phyloP scores from a whole-genome alignment of 257 asterid genomes.

The Lithospermum erythrorhizon region DNA sequence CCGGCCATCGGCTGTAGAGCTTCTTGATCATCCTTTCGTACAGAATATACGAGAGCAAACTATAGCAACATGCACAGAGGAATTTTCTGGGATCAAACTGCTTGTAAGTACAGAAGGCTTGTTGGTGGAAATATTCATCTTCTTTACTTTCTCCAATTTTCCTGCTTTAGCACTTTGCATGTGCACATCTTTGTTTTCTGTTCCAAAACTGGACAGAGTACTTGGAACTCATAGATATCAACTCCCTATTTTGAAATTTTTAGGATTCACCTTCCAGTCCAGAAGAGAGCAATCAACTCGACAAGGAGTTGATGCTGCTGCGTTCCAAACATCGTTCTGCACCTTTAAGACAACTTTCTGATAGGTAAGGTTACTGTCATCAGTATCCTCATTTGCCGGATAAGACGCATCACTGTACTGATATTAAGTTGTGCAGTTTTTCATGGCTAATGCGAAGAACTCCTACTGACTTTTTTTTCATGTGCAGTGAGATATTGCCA shows the following conservation, averaged over 20 bases:
- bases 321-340: conserved; percentile 24
- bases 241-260: conserved; percentile 5
- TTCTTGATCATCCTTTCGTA: conserved; percentile 65
- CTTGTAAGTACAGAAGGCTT: conserved; percentile 25
- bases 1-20: conserved; percentile 58
- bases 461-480: conserved; percentile 1
- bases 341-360: conserved; percentile 27
- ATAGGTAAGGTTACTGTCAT: conserved; percentile 17
- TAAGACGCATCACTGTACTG: not conserved
- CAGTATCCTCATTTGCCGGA: not conserved
- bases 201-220: not conserved
- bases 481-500: conserved; percentile 27
- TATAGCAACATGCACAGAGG: conserved; percentile 23
- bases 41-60: conserved; percentile 32
- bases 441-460: conserved; percentile 1
- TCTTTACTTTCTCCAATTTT: not conserved
- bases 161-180: not conserved
- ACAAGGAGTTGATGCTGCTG: conserved; percentile 25
- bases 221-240: not conserved
- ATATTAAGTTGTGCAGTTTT: not conserved
- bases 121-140: not conserved
- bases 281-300: conserved; percentile 19
- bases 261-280: conserved; percentile 31
- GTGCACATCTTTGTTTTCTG: not conserved
- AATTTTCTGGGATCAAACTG: conserved; percentile 30